A percentile compares a stretch with the other conserved stretches of the same genome.
phyloP scores from a whole-genome alignment of 345 rosid genomes.

The Gossypium sturtianum region DNA sequence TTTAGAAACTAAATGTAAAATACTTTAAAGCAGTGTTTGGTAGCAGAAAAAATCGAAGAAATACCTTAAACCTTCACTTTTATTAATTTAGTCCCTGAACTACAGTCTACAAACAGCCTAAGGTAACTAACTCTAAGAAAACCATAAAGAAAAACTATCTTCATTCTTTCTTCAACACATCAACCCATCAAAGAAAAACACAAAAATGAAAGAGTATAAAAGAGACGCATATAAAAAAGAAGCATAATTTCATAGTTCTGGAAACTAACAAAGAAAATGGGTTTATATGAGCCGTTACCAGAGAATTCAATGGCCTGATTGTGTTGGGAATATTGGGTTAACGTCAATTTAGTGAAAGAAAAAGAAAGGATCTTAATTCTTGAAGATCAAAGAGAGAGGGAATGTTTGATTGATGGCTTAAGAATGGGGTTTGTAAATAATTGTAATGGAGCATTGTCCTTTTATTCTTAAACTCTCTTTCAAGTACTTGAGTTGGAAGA shows the following conservation, averaged over 20 bases:
- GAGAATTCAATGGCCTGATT: not conserved
- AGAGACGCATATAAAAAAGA: not conserved
- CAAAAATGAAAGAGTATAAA: not conserved
- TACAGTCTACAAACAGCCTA: not conserved
- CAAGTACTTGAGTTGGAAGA: not conserved
- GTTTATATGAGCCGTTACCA: not conserved
- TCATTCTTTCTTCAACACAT: not conserved
- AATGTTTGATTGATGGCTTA: not conserved
- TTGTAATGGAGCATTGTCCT: too few species aligned
- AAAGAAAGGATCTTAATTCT: not conserved
- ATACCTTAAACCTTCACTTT: not conserved
- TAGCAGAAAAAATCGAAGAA: not conserved
- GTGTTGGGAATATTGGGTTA: not conserved
- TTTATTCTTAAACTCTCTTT: not conserved
- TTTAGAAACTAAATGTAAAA: not conserved
- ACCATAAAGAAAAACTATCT: not conserved
- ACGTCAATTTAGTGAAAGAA: not conserved
- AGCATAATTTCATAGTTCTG: not conserved
- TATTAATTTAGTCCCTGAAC: not conserved
- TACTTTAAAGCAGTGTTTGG: not conserved
- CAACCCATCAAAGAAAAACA: not conserved
- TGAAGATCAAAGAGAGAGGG: not conserved
- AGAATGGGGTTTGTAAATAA: not conserved
- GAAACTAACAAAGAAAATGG: not conserved
- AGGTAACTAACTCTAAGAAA: not conserved